phyloP scores from a whole-genome alignment of 495 filamentous ascomycete species.

The Ramalina intermedia region DNA sequence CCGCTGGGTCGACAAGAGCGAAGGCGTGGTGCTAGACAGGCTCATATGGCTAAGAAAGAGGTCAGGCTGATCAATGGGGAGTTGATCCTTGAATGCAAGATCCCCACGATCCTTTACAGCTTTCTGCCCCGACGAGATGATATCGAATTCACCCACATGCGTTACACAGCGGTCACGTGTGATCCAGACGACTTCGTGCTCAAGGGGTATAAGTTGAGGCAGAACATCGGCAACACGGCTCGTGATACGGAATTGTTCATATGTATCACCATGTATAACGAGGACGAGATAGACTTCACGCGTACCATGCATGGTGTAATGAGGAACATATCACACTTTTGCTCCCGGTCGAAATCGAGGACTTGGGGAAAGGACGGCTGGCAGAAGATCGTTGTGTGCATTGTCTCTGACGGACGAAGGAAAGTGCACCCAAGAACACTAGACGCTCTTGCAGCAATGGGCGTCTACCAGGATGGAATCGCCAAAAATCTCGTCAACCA shows the following conservation, averaged over 20 bases:
- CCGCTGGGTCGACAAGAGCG: slow-evolving; percentile 75
- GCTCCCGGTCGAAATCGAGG: slow-evolving; percentile 75
- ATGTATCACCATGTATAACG: slow-evolving; percentile 97
- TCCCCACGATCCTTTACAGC: slow-evolving; percentile 91
- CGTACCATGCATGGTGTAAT: slow-evolving; percentile 98
- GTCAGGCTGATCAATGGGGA: slow-evolving; percentile 94
- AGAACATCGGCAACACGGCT: slow-evolving; percentile 72
- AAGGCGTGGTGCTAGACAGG: slow-evolving; percentile 63
- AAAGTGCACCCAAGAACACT: slow-evolving; percentile 91
- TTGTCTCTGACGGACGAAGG: slow-evolving; percentile 84
- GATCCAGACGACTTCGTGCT: slow-evolving; percentile 90
- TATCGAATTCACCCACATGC: slow-evolving; percentile 97
- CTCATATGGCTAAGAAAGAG: slow-evolving; percentile 85
- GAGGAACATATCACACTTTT: slow-evolving; percentile 95
- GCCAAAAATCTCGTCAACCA: slow-evolving; percentile 96
- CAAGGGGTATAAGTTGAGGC: slow-evolving; percentile 85
- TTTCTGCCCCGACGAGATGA: slow-evolving; percentile 87
- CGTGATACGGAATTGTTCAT: slow-evolving; percentile 98
- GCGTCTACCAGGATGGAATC: slow-evolving; percentile 97
- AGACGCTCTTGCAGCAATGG: slow-evolving; percentile 92
- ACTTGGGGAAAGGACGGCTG: slow-evolving; percentile 97
- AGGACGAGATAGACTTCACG: slow-evolving; percentile 90
- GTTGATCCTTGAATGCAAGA: slow-evolving; percentile 95
- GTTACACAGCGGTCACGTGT: slow-evolving; percentile 99
- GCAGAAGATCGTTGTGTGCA: slow-evolving; percentile 98